A percentile compares a stretch with the other conserved stretches of the same genome.
These are phyloP conservation scores for Tricholoma hemisulphureum DNA, from an alignment of 768 basidiomycete species.

Conservation along the genomic window DNA sequence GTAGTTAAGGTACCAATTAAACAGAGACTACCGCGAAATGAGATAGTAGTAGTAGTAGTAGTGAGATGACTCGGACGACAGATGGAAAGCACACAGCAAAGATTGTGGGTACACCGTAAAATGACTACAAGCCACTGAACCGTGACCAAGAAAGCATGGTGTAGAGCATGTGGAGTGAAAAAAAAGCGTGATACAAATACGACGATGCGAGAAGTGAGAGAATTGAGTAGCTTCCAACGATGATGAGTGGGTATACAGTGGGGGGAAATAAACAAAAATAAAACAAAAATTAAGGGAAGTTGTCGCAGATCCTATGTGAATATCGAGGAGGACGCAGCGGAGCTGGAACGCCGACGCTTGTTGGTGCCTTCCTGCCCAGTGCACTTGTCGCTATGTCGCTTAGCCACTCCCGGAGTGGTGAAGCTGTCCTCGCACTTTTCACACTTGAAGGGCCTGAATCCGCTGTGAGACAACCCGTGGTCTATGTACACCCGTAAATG, in stretches of 20 bases:
- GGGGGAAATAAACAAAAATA: background rate
- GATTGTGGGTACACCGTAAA: background rate
- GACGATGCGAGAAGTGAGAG: background rate
- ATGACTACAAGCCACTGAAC: background rate
- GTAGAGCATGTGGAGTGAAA: no score
- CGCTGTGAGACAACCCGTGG: background rate
- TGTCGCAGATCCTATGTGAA: no score
- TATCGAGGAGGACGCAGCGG: background rate
- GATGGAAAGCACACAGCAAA: background rate
- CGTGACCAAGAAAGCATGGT: background rate
- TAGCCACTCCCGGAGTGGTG: conserved; percentile 1
- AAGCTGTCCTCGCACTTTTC: background rate
- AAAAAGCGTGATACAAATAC: background rate
- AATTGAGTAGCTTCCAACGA: background rate
- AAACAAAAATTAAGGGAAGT: no score
- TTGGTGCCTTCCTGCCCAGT: background rate
- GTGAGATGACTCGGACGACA: background rate
- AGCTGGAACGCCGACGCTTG: background rate
- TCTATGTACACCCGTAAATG: background rate
- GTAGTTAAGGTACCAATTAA: background rate
- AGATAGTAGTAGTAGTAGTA: background rate
- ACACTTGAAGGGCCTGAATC: background rate
- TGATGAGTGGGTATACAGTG: background rate
- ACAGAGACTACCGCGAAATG: background rate
- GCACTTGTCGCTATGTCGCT: background rate